phyloP scores from a whole-genome alignment of 2,329 filamentous ascomycete genomes.

The Aspergillus persii region DNA sequence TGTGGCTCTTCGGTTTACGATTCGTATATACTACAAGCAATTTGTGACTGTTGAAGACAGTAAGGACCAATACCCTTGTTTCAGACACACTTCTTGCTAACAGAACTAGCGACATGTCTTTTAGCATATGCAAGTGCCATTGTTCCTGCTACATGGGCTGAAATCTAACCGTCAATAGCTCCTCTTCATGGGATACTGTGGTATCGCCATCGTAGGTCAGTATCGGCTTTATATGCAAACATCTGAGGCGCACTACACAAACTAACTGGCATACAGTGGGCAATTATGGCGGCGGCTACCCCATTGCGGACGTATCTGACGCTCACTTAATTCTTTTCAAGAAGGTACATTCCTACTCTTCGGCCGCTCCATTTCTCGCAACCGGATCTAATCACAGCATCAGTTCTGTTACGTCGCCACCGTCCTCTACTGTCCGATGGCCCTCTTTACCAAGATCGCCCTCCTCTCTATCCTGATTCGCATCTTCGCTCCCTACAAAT shows the following conservation, averaged over 20 bases:
- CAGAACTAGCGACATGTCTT: slow-evolving; percentile 10
- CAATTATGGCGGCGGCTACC: slow-evolving; percentile 36
- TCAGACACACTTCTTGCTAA: slow-evolving; percentile 7
- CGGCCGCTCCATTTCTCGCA: not conserved
- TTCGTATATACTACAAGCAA: slow-evolving; percentile 32
- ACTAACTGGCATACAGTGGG: slow-evolving; percentile 24
- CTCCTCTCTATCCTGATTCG: slow-evolving; percentile 39
- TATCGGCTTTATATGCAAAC: not conserved
- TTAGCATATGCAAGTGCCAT: slow-evolving; percentile 21
- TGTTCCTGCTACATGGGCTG: not conserved
- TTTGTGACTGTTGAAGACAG: slow-evolving; percentile 34
- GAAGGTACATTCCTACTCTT: slow-evolving; percentile 17
- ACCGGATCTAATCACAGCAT: not conserved
- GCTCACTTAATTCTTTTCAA: slow-evolving; percentile 23
- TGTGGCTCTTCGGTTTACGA: slow-evolving; percentile 30
- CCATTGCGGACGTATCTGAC: slow-evolving; percentile 25
- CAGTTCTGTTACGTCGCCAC: slow-evolving; percentile 38
- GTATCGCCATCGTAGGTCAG: slow-evolving; percentile 26
- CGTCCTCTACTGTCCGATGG: slow-evolving; percentile 42
- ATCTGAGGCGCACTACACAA: not conserved
- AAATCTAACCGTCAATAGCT: slow-evolving; percentile 11
- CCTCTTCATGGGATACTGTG: slow-evolving; percentile 37
- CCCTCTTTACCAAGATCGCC: slow-evolving; percentile 37
- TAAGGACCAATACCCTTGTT: slow-evolving; percentile 16
- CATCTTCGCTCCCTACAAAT: slow-evolving; percentile 37